Conservation (phyloP, 2,329 filamentous ascomycete species). For the Acrodontium crateriforme region DNA sequence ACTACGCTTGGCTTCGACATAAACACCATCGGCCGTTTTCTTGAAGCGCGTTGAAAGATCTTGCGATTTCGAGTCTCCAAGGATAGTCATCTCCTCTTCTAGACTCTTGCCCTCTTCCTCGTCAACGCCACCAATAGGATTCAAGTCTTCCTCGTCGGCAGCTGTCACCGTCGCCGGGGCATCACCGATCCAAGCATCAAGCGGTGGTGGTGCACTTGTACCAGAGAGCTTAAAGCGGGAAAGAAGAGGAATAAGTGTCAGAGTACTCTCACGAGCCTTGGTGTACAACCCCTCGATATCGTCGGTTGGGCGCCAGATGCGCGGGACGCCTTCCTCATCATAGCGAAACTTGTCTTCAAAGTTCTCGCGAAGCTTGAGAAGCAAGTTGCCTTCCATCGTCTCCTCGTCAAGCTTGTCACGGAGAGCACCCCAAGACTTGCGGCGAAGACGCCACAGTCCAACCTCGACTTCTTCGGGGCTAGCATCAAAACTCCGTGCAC, state of each 20-base stretch:
- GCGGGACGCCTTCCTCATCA: constrained; percentile 82
- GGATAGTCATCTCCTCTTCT: constrained; percentile 92
- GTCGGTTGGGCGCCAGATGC: constrained; percentile 92
- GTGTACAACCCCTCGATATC: constrained; percentile 96
- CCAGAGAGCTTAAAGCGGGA: constrained; percentile 67
- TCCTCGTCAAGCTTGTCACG: constrained; percentile 89
- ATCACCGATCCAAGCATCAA: constrained; percentile 69
- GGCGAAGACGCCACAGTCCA: constrained; percentile 78
- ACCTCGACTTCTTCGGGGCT: constrained; percentile 82
- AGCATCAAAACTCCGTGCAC: constrained; percentile 87
- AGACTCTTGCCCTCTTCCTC: constrained; percentile 78
- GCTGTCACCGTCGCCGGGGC: constrained; percentile 60
- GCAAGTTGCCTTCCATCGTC: constrained; percentile 91
- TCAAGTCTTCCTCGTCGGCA: constrained; percentile 79
- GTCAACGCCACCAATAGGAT: constrained; percentile 83
- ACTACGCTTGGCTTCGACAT: constrained; percentile 92
- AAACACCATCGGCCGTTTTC: constrained; percentile 95
- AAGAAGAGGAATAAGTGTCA: constrained; percentile 79
- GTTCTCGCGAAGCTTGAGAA: constrained; percentile 91
- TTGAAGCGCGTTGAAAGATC: constrained; percentile 92
- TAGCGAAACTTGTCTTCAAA: constrained; percentile 99
- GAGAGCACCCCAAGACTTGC: constrained; percentile 89
- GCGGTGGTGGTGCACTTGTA: constrained; percentile 64
- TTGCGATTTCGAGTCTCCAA: constrained; percentile 78
- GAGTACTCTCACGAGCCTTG: constrained; percentile 77